Conservation (phyloP, 116 monocot species). For the Posidonia oceanica region DNA sequence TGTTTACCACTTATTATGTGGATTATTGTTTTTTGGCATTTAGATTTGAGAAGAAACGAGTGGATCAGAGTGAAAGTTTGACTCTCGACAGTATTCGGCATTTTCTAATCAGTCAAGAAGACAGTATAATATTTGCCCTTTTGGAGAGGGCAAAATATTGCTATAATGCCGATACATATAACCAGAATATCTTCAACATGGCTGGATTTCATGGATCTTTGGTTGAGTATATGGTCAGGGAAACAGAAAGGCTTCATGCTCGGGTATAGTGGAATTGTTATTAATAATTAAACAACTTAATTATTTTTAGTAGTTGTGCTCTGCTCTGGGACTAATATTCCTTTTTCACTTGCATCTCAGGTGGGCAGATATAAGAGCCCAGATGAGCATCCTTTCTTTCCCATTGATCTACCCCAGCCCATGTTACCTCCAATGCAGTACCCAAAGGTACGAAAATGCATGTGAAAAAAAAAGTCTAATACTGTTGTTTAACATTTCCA, state of each 20-base stretch:
- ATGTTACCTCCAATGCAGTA: constrained; percentile 77
- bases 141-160: constrained; percentile 75
- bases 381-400: constrained; percentile 93
- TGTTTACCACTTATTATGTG: too few relatives aligned
- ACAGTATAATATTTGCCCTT: constrained; percentile 87
- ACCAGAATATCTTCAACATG: constrained; percentile 43
- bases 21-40: neutral
- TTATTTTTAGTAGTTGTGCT: neutral
- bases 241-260: constrained; percentile 29
- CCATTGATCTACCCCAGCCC: constrained; percentile 62
- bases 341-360: constrained; percentile 21
- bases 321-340: neutral
- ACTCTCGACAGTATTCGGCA: constrained; percentile 72
- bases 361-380: constrained; percentile 89
- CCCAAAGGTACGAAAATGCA: constrained; percentile 45
- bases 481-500: too few relatives aligned
- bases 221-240: constrained; percentile 22
- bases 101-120: constrained; percentile 83
- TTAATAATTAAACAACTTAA: neutral
- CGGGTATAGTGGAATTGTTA: constrained; percentile 6
- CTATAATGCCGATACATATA: constrained; percentile 66
- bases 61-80: constrained; percentile 69
- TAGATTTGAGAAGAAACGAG: constrained; percentile 40
- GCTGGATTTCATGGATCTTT: constrained; percentile 56
- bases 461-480: neutral